These are phyloP conservation scores for Scheffersomyces stambukii DNA, from an alignment of 1,139 yeast genomes.

Conservation along the genomic window DNA sequence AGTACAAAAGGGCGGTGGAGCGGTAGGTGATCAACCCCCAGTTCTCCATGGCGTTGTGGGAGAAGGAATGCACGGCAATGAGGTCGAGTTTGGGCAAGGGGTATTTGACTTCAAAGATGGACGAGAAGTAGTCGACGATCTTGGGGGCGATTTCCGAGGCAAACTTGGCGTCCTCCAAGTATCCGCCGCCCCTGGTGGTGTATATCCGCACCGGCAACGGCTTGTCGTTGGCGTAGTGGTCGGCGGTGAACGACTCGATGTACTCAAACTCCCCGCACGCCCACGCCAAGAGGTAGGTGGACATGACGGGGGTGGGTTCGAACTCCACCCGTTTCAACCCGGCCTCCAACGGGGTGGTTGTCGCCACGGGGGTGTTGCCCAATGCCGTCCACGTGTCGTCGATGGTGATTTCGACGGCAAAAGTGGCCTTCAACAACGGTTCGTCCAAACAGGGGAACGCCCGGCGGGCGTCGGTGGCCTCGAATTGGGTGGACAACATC, in stretches of 20 bases:
- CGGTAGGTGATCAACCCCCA: constrained; percentile 86
- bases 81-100: constrained; percentile 73
- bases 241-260: constrained; percentile 48
- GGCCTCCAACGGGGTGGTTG: constrained; percentile 8
- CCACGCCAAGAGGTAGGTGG: constrained; percentile 74
- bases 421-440: constrained; percentile 72
- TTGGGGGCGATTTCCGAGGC: constrained; percentile 67
- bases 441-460: constrained; percentile 85
- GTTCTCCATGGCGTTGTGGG: constrained; percentile 88
- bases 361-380: constrained; percentile 64
- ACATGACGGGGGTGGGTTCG: constrained; percentile 62
- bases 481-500: constrained; percentile 80
- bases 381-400: constrained; percentile 58
- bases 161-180: constrained; percentile 55
- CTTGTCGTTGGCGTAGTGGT: constrained; percentile 32
- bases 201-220: constrained; percentile 72
- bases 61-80: constrained; percentile 72
- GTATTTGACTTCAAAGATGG: constrained; percentile 60
- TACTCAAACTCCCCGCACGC: constrained; percentile 74
- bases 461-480: constrained; percentile 80
- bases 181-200: constrained; percentile 60
- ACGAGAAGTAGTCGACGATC: constrained; percentile 62
- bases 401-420: constrained; percentile 57
- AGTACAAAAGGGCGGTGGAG: constrained; percentile 67
- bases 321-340: constrained; percentile 25